Conservation (phyloP, 169 alveolate species). For the Plasmodium berghei region DNA sequence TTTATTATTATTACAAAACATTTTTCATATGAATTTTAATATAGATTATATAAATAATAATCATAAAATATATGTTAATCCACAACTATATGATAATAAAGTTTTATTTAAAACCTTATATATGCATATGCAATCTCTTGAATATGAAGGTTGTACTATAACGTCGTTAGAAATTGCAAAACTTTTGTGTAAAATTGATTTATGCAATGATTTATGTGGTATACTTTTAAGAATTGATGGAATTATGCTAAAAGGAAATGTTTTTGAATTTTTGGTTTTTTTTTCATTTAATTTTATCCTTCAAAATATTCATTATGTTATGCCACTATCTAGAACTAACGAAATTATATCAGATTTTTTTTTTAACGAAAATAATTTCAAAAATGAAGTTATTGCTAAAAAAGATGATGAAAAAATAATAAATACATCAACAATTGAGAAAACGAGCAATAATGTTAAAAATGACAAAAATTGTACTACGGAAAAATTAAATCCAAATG, state of each 20-base stretch:
- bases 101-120: constrained; percentile 33
- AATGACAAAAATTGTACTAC: background rate
- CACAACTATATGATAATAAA: constrained; percentile 37
- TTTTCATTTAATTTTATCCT: constrained; percentile 57
- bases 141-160: constrained; percentile 54
- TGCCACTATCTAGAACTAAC: background rate
- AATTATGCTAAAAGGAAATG: constrained; percentile 31
- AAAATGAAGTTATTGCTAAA: background rate
- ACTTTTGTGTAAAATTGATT: constrained; percentile 31
- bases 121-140: constrained; percentile 53
- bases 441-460: background rate
- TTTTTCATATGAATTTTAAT: constrained; percentile 45
- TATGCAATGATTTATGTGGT: constrained; percentile 27
- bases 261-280: constrained; percentile 26
- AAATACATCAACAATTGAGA: background rate
- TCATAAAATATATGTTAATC: constrained; percentile 20
- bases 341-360: background rate
- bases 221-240: constrained; percentile 41
- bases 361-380: background rate
- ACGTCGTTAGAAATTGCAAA: constrained; percentile 46
- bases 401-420: background rate
- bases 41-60: constrained; percentile 18
- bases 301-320: constrained; percentile 35
- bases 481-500: no score
- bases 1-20: constrained; percentile 35